Conservation (phyloP, 2,329 filamentous ascomycete genomes). For the Trichophyton verrucosum region DNA sequence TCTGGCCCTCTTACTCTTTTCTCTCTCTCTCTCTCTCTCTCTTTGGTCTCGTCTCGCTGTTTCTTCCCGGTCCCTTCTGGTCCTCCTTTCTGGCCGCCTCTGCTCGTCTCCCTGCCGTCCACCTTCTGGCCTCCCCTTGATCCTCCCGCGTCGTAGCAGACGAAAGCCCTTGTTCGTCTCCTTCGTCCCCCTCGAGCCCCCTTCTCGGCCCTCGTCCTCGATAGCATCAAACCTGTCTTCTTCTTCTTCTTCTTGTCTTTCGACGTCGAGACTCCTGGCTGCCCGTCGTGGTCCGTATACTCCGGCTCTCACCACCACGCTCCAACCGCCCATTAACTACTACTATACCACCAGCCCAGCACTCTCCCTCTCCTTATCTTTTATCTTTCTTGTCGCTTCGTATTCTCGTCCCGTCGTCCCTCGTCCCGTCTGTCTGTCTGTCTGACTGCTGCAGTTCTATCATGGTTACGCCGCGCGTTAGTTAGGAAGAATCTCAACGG, state of each 20-base stretch:
- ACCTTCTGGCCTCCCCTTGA: not conserved
- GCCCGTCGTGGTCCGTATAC: not conserved
- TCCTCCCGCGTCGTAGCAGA: not conserved
- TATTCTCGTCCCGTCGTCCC: not conserved
- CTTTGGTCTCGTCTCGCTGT: not conserved
- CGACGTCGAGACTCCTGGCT: not conserved
- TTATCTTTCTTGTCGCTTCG: not conserved
- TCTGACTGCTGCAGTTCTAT: not conserved
- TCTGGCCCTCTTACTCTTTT: not conserved
- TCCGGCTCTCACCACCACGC: not conserved
- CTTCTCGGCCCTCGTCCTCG: not conserved
- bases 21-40: too few relatives aligned
- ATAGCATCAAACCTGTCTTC: not conserved
- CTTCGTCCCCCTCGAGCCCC: not conserved
- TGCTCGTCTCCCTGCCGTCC: not conserved
- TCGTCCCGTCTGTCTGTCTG: not conserved
- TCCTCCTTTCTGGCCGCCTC: not conserved
- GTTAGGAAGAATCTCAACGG: not conserved
- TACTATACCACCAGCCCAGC: not conserved
- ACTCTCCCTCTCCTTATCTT: not conserved
- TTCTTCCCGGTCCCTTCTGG: not conserved
- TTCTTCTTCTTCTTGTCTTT: not conserved
- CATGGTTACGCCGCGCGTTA: not conserved
- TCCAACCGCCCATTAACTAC: not conserved
- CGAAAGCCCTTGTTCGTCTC: not conserved